Conservation (phyloP, 2,329 filamentous ascomycete genomes). For the Plectosphaerella sp. region DNA sequence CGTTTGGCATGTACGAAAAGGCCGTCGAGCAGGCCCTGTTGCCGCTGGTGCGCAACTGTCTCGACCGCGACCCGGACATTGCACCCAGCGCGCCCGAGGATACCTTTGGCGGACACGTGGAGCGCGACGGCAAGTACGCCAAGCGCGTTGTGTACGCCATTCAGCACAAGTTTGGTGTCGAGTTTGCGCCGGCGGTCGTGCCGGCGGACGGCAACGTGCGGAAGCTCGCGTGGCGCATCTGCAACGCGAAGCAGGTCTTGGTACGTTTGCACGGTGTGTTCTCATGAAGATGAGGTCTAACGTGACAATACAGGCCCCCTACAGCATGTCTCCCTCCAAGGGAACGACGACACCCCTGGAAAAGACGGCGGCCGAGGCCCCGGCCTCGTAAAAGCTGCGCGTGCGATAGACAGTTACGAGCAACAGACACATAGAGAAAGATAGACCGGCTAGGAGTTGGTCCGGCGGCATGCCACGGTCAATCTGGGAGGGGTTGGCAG, state of each 20-base stretch:
- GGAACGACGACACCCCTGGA: constrained; percentile 50
- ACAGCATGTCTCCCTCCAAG: constrained; percentile 64
- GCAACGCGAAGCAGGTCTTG: constrained; percentile 91
- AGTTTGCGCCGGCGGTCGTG: constrained; percentile 90
- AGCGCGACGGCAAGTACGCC: constrained; percentile 84
- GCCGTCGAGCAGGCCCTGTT: constrained; percentile 75
- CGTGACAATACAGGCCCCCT: constrained; percentile 51
- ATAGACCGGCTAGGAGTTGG: no score
- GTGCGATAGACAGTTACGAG: no score
- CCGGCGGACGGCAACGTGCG: constrained; percentile 85
- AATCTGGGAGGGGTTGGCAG: no score
- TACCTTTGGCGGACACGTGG: constrained; percentile 77
- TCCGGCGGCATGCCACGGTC: no score
- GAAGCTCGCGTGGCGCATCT: constrained; percentile 91
- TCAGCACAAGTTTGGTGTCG: constrained; percentile 93
- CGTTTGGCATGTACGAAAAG: constrained; percentile 56
- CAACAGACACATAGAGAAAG: no score
- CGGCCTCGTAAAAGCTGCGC: no score
- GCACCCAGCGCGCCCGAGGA: constrained; percentile 78
- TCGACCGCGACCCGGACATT: constrained; percentile 87
- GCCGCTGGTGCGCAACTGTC: constrained; percentile 83
- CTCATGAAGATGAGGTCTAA: constrained; percentile 4
- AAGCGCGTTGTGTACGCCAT: constrained; percentile 91
- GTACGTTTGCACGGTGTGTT: constrained; percentile 47
- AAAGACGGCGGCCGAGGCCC: no score